Evolutionary conservation across 2,329 filamentous ascomycete genomes (phyloP).

Genomic region (Cercospora canescens): DNA sequence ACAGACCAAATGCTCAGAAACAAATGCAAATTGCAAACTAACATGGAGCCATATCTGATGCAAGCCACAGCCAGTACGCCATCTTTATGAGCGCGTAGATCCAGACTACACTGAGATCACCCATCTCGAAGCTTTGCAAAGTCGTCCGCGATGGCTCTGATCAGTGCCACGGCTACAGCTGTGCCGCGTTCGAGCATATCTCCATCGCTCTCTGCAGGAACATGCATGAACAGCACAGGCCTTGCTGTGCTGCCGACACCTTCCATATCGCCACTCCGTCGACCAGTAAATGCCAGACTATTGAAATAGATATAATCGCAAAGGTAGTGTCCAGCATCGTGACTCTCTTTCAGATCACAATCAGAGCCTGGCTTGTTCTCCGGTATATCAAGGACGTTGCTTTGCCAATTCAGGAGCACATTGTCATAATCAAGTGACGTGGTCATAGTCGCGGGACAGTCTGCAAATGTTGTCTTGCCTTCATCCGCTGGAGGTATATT

Average conservation of each 20-base stretch:
- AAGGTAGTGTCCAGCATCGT: slow-evolving; percentile 45
- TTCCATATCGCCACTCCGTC: slow-evolving; percentile 24
- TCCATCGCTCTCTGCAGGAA: slow-evolving; percentile 40
- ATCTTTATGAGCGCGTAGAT: background rate
- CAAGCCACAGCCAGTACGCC: background rate
- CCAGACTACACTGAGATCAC: background rate
- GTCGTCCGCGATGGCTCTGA: slow-evolving; percentile 39
- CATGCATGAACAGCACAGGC: slow-evolving; percentile 45
- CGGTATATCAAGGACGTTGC: slow-evolving; percentile 28
- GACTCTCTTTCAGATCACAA: slow-evolving; percentile 37
- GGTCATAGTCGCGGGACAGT: slow-evolving; percentile 32
- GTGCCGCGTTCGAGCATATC: slow-evolving; percentile 36
- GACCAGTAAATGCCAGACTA: slow-evolving; percentile 38
- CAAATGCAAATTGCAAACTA: background rate
- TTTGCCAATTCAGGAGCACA: slow-evolving; percentile 33
- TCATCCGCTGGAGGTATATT: slow-evolving; percentile 32
- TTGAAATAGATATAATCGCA: slow-evolving; percentile 50
- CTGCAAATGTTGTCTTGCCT: slow-evolving; percentile 26
- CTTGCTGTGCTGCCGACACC: slow-evolving; percentile 22
- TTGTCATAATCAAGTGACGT: slow-evolving; percentile 34
- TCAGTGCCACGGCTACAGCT: slow-evolving; percentile 33
- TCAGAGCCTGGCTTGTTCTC: slow-evolving; percentile 29
- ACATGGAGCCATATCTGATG: background rate
- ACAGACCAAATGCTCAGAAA: background rate
- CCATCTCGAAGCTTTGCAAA: slow-evolving; percentile 17